Conservation (phyloP, 805 yeast genomes). For the Groenewaldozyma salmanticensis region DNA sequence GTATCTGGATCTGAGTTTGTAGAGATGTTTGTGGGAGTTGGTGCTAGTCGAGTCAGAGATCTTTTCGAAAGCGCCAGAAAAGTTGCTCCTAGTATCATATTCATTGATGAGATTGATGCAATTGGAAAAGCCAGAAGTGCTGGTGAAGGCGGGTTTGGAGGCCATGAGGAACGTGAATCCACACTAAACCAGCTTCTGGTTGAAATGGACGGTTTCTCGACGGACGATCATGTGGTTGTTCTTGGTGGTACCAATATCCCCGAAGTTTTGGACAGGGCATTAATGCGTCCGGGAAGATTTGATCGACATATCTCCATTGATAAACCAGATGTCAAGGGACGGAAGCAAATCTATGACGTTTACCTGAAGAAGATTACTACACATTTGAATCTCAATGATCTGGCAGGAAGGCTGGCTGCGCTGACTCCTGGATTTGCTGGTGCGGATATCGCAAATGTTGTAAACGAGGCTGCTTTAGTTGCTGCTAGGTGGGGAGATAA, state of each 20-base stretch:
- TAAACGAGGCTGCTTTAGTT: constrained; percentile 94
- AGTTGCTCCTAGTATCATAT: constrained; percentile 91
- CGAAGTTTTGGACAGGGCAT: constrained; percentile 85
- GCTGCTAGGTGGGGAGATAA: constrained; percentile 79
- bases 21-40: constrained; percentile 98
- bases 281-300: constrained; percentile 95
- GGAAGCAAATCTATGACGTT: constrained; percentile 85
- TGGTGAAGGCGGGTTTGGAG: constrained; percentile 42
- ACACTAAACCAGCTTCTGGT: constrained; percentile 92
- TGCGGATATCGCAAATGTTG: constrained; percentile 95
- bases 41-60: constrained; percentile 97
- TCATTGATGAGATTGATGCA: constrained; percentile 99
- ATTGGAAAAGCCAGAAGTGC: constrained; percentile 88
- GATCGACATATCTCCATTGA: constrained; percentile 90
- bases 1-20: constrained; percentile 97
- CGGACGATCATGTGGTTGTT: constrained; percentile 88
- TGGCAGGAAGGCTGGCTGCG: constrained; percentile 86
- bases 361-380: constrained; percentile 69
- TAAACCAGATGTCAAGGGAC: constrained; percentile 89
- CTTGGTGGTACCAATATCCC: constrained; percentile 96
- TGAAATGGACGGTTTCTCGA: constrained; percentile 96
- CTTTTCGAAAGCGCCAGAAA: constrained; percentile 85
- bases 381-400: constrained; percentile 39
- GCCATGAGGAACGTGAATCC: constrained; percentile 94
- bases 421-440: constrained; percentile 98